Evolutionary conservation across 441 rosid species (phyloP), one percentile per base, ranked within the genome.

Genomic region (Biscutella laevigata): DNA sequence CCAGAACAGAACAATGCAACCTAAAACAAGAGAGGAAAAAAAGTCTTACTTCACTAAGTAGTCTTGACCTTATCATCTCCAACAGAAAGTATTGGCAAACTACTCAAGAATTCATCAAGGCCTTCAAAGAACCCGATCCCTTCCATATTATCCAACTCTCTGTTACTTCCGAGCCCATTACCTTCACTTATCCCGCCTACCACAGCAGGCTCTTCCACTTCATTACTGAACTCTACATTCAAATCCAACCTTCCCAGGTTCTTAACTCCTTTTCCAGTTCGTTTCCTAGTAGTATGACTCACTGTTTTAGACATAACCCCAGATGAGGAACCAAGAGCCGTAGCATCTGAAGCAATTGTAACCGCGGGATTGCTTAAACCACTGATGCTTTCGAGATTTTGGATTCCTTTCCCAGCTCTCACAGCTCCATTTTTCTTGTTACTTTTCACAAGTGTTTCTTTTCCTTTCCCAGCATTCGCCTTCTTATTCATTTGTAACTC

Each of bases 181-280:
- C 71, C 76, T 64, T 54, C 75, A 35, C 62, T 70, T 49, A 71
- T 69, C 34, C 70, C 52, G 4, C 70, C 72, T n/a, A 51, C 59
- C 17, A 49, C 48, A 43, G 41, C 70, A 11, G 80, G 75, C 64
- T 88, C 98, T 41, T 92, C 97, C 61, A 54, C 87, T 57, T 92
- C 95, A 47, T 88, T 88, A 59, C 86, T 84, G 53, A 92, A 86
- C 86, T 86, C 95, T 53, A 92, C 95, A 79, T 92, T 92, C 82
- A 92, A 77, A 78, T 92, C 97, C 71, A 92, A 76, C 72, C 76
- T 81, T 38, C 91, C 96, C 28, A 87, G 45, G 37, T 73, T 77
- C 74, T 86, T 84, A 6, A 71, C 66, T 40, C 77, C 86, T 46
- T 63, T 70, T 32, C 65, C 81, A 15, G 53, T 61, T 54, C 77